A percentile compares a stretch with the other conserved stretches of the same genome.
phyloP scores from a whole-genome alignment of 2,329 filamentous ascomycete genomes.

The Fusarium scirpi region DNA sequence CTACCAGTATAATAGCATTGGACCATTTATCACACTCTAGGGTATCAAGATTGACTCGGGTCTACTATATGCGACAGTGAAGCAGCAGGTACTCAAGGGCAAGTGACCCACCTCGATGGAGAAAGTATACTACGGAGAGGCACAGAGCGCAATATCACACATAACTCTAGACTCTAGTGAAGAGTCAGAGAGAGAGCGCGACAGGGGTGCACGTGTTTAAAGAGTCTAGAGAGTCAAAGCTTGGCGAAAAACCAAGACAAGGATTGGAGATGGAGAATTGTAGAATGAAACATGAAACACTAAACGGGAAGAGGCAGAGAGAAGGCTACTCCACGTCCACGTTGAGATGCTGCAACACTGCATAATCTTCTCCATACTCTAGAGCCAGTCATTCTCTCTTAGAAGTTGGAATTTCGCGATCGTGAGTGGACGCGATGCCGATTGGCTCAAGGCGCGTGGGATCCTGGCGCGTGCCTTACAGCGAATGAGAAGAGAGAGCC shows the following conservation, averaged over 20 bases:
- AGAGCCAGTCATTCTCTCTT: constrained; percentile 27
- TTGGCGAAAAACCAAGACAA: constrained; percentile 12
- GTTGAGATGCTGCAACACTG: constrained; percentile 7
- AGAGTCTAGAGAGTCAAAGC: constrained; percentile 18
- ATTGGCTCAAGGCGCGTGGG: constrained; percentile 36
- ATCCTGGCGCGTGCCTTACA: constrained; percentile 40
- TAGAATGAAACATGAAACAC: constrained; percentile 41
- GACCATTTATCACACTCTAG: neutral
- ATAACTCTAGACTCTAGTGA: constrained; percentile 4
- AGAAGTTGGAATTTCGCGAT: constrained; percentile 6
- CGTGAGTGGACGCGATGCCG: constrained; percentile 23
- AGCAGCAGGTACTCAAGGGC: neutral
- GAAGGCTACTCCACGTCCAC: constrained; percentile 23
- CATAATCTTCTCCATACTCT: constrained; percentile 19
- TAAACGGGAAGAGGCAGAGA: constrained; percentile 27
- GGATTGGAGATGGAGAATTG: constrained; percentile 26
- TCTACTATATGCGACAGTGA: neutral
- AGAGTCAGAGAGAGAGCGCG: constrained; percentile 11
- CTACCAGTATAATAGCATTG: neutral
- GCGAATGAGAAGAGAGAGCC: constrained; percentile 38
- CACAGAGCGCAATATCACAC: constrained; percentile 10
- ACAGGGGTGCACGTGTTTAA: constrained; percentile 21
- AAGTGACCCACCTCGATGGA: neutral
- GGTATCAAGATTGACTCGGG: neutral
- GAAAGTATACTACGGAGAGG: constrained; percentile 26